Percentiles rank a stretch among this genome's conserved stretches.
Conservation (phyloP, 176 grass and related monocot species). For the Aegilops longissima region DNA sequence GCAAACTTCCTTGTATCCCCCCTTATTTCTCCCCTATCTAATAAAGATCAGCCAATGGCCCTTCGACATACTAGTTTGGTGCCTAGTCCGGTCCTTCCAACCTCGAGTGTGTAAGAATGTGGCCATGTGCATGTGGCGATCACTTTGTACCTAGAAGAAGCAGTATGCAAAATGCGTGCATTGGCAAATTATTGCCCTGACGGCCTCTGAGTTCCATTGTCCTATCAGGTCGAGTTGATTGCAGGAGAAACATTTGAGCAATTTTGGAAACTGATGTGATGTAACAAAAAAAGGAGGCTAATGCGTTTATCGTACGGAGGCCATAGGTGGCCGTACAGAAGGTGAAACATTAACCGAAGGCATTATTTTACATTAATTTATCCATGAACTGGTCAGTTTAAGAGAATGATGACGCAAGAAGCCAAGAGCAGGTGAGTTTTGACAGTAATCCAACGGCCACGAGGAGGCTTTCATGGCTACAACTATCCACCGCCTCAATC, state of each 20-base stretch:
- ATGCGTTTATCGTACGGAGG: background rate
- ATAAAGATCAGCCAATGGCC: too few relatives aligned
- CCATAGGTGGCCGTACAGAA: background rate
- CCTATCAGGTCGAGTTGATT: conserved; percentile 16
- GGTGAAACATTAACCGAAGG: background rate
- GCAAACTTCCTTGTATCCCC: too few relatives aligned
- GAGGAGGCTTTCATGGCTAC: background rate
- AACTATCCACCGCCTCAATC: too few relatives aligned
- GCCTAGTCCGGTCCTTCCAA: too few relatives aligned
- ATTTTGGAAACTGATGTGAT: background rate
- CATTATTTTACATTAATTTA: background rate
- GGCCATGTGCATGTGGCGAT: background rate
- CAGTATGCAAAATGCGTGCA: background rate
- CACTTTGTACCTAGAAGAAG: background rate
- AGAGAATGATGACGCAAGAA: background rate
- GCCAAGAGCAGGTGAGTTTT: background rate
- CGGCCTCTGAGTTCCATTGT: background rate
- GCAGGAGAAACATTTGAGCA: background rate
- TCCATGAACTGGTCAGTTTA: background rate
- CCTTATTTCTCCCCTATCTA: too few relatives aligned
- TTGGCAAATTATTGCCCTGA: background rate
- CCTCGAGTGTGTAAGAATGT: too few relatives aligned
- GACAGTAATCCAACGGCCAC: background rate
- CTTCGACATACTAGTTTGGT: background rate
- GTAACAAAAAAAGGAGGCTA: background rate